These are phyloP conservation scores for Telfairia occidentalis DNA, from an alignment of 331 rosid genomes.

Conservation along the genomic window DNA sequence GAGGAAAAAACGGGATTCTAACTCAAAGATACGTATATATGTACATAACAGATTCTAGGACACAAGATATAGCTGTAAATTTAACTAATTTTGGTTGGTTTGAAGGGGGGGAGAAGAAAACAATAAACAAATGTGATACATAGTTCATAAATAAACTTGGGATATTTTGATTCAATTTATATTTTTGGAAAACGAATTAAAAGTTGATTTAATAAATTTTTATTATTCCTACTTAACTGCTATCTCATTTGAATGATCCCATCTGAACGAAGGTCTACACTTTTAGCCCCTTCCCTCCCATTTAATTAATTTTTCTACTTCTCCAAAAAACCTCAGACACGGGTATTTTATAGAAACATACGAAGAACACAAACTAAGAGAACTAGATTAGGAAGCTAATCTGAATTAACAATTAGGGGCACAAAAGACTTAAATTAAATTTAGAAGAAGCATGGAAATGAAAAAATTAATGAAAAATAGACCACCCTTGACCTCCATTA, in stretches of 20 bases:
- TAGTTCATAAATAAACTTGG: neutral
- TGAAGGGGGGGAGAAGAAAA: neutral
- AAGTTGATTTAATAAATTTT: neutral
- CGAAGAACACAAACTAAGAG: neutral
- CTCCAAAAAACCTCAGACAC: neutral
- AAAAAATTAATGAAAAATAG: slow-evolving; percentile 10
- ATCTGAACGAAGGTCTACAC: no score
- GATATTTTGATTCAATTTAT: neutral
- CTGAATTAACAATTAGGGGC: neutral
- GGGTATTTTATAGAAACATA: neutral
- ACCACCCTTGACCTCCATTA: slow-evolving; percentile 17
- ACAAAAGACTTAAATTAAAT: neutral
- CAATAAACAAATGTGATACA: neutral
- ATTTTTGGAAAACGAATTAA: neutral
- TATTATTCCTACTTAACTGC: neutral
- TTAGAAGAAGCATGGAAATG: neutral
- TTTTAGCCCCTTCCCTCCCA: no score
- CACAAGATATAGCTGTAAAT: neutral
- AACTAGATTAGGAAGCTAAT: neutral
- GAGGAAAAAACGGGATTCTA: neutral
- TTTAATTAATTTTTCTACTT: neutral
- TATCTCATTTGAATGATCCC: neutral
- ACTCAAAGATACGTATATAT: neutral
- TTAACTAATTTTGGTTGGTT: neutral
- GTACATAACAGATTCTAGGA: neutral